These are phyloP conservation scores for Babesia sp. DNA, from an alignment of 169 alveolate genomes.

Conservation along the genomic window DNA sequence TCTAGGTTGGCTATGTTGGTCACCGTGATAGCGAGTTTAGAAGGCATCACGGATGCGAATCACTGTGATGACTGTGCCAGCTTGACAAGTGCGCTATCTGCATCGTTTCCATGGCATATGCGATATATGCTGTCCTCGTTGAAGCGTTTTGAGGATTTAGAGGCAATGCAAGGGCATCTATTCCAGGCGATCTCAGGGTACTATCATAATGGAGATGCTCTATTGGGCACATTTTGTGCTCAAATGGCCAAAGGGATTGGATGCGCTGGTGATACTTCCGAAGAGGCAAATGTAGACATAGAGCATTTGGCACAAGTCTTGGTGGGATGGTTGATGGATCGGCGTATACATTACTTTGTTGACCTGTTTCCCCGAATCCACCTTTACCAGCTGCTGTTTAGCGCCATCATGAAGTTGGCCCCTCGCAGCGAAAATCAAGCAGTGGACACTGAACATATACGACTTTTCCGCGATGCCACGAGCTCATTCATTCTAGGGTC, in stretches of 20 bases:
- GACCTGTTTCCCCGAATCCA: not conserved
- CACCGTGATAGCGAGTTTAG: not conserved
- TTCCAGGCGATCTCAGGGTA: not conserved
- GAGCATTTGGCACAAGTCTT: not conserved
- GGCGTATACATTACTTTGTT: conserved; percentile 10
- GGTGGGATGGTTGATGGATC: conserved; percentile 17
- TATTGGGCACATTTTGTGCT: conserved; percentile 11
- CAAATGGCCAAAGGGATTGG: not conserved
- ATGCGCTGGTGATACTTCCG: not conserved
- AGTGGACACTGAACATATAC: not conserved
- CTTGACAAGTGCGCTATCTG: not conserved
- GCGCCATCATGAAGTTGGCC: conserved; percentile 14
- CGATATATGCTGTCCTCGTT: not conserved
- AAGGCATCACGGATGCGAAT: not conserved
- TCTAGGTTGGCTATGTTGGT: conserved; percentile 3
- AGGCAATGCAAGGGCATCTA: conserved; percentile 6
- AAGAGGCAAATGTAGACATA: not conserved
- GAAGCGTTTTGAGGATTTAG: conserved; percentile 18
- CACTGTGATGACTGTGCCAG: not conserved
- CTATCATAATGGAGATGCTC: conserved; percentile 16
- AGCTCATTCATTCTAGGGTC: conserved; percentile 8
- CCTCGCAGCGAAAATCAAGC: not conserved
- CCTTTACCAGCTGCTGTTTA: not conserved
- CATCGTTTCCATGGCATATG: conserved; percentile 12
- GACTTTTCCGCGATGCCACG: conserved; percentile 6